Evolutionary conservation across 768 basidiomycete species (phyloP).

Genomic region (Scleroderma bovista): DNA sequence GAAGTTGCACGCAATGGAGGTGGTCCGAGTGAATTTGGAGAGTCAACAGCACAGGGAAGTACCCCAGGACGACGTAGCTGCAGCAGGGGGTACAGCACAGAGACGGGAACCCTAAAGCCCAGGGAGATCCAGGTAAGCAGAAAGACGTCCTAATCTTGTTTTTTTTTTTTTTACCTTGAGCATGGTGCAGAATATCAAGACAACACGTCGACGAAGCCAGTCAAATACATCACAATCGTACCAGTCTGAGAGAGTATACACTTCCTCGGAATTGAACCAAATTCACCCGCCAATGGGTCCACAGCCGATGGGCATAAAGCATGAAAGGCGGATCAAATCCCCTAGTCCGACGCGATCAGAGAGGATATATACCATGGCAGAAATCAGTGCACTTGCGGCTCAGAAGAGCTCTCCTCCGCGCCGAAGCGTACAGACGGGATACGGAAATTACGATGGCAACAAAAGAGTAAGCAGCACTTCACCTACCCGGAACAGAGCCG

Average conservation of each 20-base stretch:
- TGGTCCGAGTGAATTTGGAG: conserved; percentile 19
- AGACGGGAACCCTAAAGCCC: conserved; percentile 11
- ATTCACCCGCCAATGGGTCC: conserved; percentile 13
- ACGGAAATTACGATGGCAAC: conserved; percentile 7
- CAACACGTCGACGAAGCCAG: conserved; percentile 15
- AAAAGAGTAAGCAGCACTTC: conserved; percentile 17
- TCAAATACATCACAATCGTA: conserved; percentile 18
- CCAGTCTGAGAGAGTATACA: conserved; percentile 20
- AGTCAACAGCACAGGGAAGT: conserved; percentile 7
- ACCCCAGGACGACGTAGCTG: conserved; percentile 9
- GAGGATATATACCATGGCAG: conserved; percentile 30
- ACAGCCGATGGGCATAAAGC: conserved; percentile 13
- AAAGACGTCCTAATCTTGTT: background rate
- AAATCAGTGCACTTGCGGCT: conserved; percentile 27
- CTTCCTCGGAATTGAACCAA: conserved; percentile 15
- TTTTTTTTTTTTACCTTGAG: background rate
- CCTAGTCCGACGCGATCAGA: conserved; percentile 28
- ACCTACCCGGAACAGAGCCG: conserved; percentile 14
- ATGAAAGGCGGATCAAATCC: conserved; percentile 12
- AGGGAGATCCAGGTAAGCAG: conserved; percentile 19
- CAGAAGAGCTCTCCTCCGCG: conserved; percentile 23
- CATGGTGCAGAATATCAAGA: conserved; percentile 3
- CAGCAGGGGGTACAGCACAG: conserved; percentile 8
- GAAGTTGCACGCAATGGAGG: conserved; percentile 39
- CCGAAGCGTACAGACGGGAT: conserved; percentile 6